Percentiles rank a stretch among this genome's conserved stretches.
These are phyloP conservation scores for Penicillium lividum DNA, from an alignment of 495 filamentous ascomycete genomes.

Conservation along the genomic window DNA sequence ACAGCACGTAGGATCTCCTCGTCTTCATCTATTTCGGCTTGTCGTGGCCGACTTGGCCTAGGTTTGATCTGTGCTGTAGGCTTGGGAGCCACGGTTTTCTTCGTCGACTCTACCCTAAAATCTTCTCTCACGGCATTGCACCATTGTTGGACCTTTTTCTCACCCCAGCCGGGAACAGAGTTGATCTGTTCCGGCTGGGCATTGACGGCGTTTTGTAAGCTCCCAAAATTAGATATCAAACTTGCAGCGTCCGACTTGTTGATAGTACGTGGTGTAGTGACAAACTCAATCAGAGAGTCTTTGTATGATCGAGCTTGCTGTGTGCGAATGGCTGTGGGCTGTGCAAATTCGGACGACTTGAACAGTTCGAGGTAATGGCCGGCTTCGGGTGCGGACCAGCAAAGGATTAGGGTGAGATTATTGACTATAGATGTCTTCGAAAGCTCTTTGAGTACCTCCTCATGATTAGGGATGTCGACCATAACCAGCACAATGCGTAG, in stretches of 20 bases:
- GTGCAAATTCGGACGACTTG: slow-evolving; percentile 87
- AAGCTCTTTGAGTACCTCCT: slow-evolving; percentile 76
- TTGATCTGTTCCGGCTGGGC: slow-evolving; percentile 81
- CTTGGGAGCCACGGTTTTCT: slow-evolving; percentile 47
- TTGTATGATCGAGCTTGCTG: slow-evolving; percentile 79
- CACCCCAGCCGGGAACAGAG: slow-evolving; percentile 85
- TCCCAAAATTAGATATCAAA: slow-evolving; percentile 86
- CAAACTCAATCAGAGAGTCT: slow-evolving; percentile 90
- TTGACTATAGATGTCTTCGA: slow-evolving; percentile 90
- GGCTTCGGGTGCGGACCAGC: slow-evolving; percentile 91
- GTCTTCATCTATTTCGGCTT: slow-evolving; percentile 30
- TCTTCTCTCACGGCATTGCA: slow-evolving; percentile 77
- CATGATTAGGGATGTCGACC: slow-evolving; percentile 89
- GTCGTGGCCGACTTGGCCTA: slow-evolving; percentile 36
- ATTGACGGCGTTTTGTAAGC: slow-evolving; percentile 81
- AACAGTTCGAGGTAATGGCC: slow-evolving; percentile 91
- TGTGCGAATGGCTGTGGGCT: slow-evolving; percentile 76
- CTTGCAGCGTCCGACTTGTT: slow-evolving; percentile 93
- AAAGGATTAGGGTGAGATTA: slow-evolving; percentile 85
- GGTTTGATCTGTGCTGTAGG: slow-evolving; percentile 13
- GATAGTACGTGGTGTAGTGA: slow-evolving; percentile 83
- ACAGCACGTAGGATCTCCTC: slow-evolving; percentile 27
- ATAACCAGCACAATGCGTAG: slow-evolving; percentile 83
- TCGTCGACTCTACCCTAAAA: slow-evolving; percentile 72
- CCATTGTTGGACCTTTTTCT: slow-evolving; percentile 90